Evolutionary conservation across 2,329 filamentous ascomycete species (phyloP).

Genomic region (Paecilomyces sp.): DNA sequence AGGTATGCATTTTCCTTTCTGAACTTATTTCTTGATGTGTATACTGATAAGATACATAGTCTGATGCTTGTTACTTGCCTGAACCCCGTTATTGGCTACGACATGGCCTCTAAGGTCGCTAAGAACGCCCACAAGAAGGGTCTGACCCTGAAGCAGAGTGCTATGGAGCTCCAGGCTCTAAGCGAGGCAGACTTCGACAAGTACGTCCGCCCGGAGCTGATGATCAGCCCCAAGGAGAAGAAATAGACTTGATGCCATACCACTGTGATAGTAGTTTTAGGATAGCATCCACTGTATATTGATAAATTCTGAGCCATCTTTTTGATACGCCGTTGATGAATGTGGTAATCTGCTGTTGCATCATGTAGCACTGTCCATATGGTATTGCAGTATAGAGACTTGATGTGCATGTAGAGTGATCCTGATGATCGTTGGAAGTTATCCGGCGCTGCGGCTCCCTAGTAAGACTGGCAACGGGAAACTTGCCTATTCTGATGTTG

Average conservation of each 20-base stretch:
- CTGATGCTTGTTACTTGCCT: slow-evolving; percentile 98
- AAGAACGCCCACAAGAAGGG: slow-evolving; percentile 99
- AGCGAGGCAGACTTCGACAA: slow-evolving; percentile 85
- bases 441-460: too few relatives aligned
- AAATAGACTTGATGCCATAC: slow-evolving; percentile 34
- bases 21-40: background rate
- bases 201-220: slow-evolving; percentile 86
- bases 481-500: too few relatives aligned
- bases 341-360: background rate
- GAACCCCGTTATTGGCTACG: slow-evolving; percentile 95
- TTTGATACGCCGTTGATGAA: background rate
- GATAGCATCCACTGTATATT: background rate
- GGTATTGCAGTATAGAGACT: too few relatives aligned
- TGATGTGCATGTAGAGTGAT: too few relatives aligned
- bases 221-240: slow-evolving; percentile 75
- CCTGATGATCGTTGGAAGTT: too few relatives aligned
- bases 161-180: slow-evolving; percentile 85
- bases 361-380: too few relatives aligned
- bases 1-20: slow-evolving; percentile 53
- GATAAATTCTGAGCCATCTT: background rate
- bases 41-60: slow-evolving; percentile 38
- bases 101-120: slow-evolving; percentile 93
- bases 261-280: background rate
- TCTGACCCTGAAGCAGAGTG: slow-evolving; percentile 83
- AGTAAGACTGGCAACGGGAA: too few relatives aligned